Evolutionary conservation across 2,329 filamentous ascomycete genomes (phyloP), one percentile per base, ranked within the genome.

Genomic region (Pseudomassariella vexata): DNA sequence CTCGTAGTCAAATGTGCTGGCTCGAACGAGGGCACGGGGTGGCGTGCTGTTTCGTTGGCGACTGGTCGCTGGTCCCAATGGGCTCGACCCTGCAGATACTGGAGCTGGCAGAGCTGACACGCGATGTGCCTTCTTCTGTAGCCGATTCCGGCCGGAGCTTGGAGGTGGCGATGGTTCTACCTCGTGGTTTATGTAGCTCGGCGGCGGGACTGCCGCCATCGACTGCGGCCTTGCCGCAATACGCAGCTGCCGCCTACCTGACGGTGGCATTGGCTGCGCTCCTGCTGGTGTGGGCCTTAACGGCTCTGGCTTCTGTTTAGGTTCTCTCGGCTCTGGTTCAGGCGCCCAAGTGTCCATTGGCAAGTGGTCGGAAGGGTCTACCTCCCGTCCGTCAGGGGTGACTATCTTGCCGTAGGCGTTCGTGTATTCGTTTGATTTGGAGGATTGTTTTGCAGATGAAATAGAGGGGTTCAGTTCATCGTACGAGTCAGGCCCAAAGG

Each of bases 281-380:
- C 73, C 75, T 5, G 59, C 65, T 2, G 71, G 60, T 3, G 68
- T 57, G 6, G 68, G 63, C 19, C 74, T 62, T 5, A 63, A 53
- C 9, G 64, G 51, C 35, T 53, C 48, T 9, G 33, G 17, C 14
- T 38, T 22, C 21, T 42, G 39, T 6, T 28, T 28, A 6, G 46
- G 44, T n/a, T 61, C 63, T 49, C 79, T 82, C 15, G 71, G 68
- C 44, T 85, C 80, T 0, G 83, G 83, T 47, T 88, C 83, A 0
- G 83, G 82, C 2, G 83, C 83, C 82, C 82, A 88, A 2, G 76
- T 76, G 34, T 85, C 78, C 52, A 86, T 74, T 0, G 85, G 85
- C 10, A 89, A 66, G 50, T 89, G 84, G 54, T 90, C 85, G 1
- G 82, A 86, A 1, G 85, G 85, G 49, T 90, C 85, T 34, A 90